Base-by-base conservation (phyloP, 2,329 filamentous ascomycete species). In the Fusarium incarnatum region DNA sequence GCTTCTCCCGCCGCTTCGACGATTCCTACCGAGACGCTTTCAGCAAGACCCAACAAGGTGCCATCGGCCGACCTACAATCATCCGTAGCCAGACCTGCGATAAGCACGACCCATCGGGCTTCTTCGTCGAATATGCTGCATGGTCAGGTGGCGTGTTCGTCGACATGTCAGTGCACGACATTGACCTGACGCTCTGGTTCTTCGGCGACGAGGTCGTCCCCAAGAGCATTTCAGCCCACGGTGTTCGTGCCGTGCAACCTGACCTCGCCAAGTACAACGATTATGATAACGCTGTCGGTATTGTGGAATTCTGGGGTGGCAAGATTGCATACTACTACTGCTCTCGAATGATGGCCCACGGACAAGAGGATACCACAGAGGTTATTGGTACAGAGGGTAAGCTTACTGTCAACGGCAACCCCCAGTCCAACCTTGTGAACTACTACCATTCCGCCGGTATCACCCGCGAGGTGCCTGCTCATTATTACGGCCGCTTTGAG, bases 101-200 rank as follows among this genome's bases (percentile, higher is more conserved):
- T 79, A 90, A 88, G 76, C 85, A 88, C 66, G 88, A 91, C 70
- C 87, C 88, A 0, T 84, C 83, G 0, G 89, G 89, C 52, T 92
- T 91, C 83, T 92, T 91, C 77, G 88, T 92, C 58, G 82, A 84
- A 27, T 92, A 92, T 78, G 88, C 90, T 15, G 82, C 88, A 70
- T 89, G 87, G 79, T 86, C 82, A 3, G 90, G 90, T 37, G 89
- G 89, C 22, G 90, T 92, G 76, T 92, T 92, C 71, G 90, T 92
- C 60, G 90, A 92, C 81, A 90, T 87, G 80, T 88, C 87, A 54
- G 88, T 92, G 74, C 90, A 92, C 81, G 90, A 92, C 73, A 92
- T 92, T 45, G 77, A 79, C 49, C 73, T 79, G 27, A 73, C 77
- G 0, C 65, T 79, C 27, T 79, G 77, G 77, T 79, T 76, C 68